Evolutionary conservation across 441 rosid genomes (phyloP), one percentile per base, ranked within the genome.

Genomic region (Populus hybrid): DNA sequence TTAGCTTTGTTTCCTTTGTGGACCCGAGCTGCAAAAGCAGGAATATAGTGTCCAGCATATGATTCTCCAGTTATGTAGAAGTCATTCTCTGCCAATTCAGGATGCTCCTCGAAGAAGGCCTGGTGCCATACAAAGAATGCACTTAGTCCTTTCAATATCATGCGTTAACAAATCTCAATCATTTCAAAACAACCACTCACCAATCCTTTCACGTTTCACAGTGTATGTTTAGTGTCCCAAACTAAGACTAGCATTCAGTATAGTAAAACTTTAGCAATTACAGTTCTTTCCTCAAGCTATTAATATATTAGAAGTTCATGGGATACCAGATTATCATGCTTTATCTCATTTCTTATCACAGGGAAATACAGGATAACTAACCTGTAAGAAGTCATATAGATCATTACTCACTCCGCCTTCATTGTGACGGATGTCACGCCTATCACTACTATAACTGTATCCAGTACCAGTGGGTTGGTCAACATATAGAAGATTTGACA

Each of bases 391-490:
- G 87, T 92, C 97, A 82, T 95, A 95, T 0, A 95, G 84, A 83
- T 94, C 98, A 82, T 89, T 83, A 76, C 99, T 89, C 78, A 95
- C 98, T 83, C 93, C 98, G 3, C 77, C 83, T 87, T 95, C 98
- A 69, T 85, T 84, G 74, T 94, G 99, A 73, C 93, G 97, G 72
- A 94, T 82, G 81, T 95, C 99, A 72, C 93, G 92, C 68, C 75
- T 84, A 80, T 95, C 99, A 35, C 95, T 86, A n/a, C 89, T 94
- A 82, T 86, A 94, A 85, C 99, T 95, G 84, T 92, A 95, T 69
- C 99, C 99, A 78, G 99, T 94, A 36, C 99, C 99, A 85, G 86
- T 85, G 68, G 99, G 99, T 84, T 95, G 99, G 80, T 95, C 99
- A 75, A 95, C 94, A 78, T 91, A 95, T 32, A 95, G 86, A 84